Evolutionary conservation across 495 filamentous ascomycete species (phyloP).

Genomic region (Glonium stellatum): DNA sequence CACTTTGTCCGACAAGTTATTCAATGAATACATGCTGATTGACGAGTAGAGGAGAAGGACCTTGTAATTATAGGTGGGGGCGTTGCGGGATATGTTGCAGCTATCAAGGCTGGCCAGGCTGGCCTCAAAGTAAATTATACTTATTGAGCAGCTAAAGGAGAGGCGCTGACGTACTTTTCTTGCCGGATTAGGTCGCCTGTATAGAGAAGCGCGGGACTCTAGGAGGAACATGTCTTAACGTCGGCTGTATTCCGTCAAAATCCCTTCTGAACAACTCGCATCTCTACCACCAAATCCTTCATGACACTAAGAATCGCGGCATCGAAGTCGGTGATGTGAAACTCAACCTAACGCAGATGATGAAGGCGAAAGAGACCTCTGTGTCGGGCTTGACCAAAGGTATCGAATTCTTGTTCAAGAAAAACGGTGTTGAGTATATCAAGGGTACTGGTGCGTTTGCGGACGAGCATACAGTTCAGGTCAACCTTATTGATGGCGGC

Average conservation of each 20-base stretch:
- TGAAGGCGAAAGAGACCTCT: constrained; percentile 94
- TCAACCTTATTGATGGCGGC: constrained; percentile 82
- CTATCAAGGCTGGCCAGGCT: constrained; percentile 97
- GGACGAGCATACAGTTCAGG: constrained; percentile 85
- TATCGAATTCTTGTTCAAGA: constrained; percentile 96
- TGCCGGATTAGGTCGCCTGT: constrained; percentile 68
- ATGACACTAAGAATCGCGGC: constrained; percentile 94
- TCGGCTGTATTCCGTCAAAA: constrained; percentile 98
- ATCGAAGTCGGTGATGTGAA: constrained; percentile 96
- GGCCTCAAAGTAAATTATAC: constrained; percentile 71
- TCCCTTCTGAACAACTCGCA: constrained; percentile 99
- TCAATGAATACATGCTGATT: constrained; percentile 21
- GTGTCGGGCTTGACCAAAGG: constrained; percentile 90
- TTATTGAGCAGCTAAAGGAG: constrained; percentile 11
- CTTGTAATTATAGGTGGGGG: constrained; percentile 94
- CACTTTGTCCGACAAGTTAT: constrained; percentile 24
- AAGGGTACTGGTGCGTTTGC: constrained; percentile 84
- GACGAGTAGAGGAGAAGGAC: constrained; percentile 71
- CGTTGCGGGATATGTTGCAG: constrained; percentile 97
- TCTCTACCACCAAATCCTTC: constrained; percentile 93
- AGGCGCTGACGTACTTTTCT: background rate
- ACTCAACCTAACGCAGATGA: constrained; percentile 88
- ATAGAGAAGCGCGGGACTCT: constrained; percentile 96
- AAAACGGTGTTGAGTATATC: constrained; percentile 95
- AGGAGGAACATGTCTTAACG: constrained; percentile 96